Evolutionary conservation across 1,139 yeast genomes (phyloP), one percentile per base, ranked within the genome.

Genomic region (Zygosaccharomyces pseudobailii): DNA sequence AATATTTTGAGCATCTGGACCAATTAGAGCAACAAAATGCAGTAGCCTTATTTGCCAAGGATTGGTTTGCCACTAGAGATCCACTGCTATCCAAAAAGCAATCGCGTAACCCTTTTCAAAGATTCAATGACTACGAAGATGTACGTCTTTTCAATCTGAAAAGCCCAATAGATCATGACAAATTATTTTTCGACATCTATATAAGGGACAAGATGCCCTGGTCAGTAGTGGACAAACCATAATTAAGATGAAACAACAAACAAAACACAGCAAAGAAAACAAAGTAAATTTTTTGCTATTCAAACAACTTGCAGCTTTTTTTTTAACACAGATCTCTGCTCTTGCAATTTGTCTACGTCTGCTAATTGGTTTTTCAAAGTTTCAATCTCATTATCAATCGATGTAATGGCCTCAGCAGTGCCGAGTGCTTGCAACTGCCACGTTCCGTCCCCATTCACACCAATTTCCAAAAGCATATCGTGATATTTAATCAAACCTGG

Each of bases 401-500:
- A 71, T 40, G 75, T 70, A 56, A 81, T 75, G 46, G 82, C 83
- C 54, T 79, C 82, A 53, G 79, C 84, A 13, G 80, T 73, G 2
- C 82, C 74, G 75, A 77, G 59, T 55, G 71, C 71, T 37, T 70
- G 74, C 49, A 75, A 69, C 31, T 69, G 68, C 79, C 82, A 79
- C 24, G 72, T 65, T 9, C 80, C 76, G 47, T 76, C 70, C 42
- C 75, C 76, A 25, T 51, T 52, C 23, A 55, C 56, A 41, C 80
- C 77, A 32, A 84, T 78, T 49, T 88, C 90, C 48, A 89, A 70
- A 40, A 85, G 67, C 47, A 75, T 73, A 58, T 84, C 90, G 67
- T 90, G 97, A 65, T 88, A 89, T 65, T 87, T 86, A 71, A 87
- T 79, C 62, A 90, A 73, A 46, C 88, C 75, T 32, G 95, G 95